These are phyloP conservation scores for Emmonsiellopsis sp. DNA, from an alignment of 2,329 filamentous ascomycete species.

Conservation along the genomic window DNA sequence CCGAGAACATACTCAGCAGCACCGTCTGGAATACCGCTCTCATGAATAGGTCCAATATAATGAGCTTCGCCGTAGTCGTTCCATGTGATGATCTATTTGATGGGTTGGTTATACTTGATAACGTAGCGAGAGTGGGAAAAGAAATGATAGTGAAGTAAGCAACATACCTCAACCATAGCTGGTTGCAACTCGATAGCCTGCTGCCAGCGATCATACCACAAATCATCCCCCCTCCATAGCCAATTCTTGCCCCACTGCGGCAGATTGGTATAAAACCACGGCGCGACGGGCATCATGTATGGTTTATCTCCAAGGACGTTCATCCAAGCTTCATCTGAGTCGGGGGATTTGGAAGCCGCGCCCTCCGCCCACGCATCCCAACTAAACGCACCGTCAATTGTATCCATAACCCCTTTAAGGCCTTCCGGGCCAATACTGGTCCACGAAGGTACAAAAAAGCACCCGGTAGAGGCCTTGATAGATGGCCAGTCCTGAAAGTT, in stretches of 20 bases:
- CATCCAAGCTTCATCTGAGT: conserved; percentile 33
- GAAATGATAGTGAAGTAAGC: neutral
- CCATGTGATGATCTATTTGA: conserved; percentile 44
- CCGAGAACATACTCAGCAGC: conserved; percentile 40
- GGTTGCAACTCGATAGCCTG: conserved; percentile 43
- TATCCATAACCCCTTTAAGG: conserved; percentile 17
- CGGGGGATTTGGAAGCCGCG: conserved; percentile 26
- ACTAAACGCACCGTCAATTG: conserved; percentile 31
- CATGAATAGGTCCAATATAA: conserved; percentile 44
- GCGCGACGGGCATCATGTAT: conserved; percentile 48
- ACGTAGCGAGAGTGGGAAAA: neutral
- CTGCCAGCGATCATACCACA: conserved; percentile 53
- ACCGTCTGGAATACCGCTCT: conserved; percentile 38
- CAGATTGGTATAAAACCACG: conserved; percentile 50
- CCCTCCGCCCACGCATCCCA: conserved; percentile 38
- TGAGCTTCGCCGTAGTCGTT: conserved; percentile 54
- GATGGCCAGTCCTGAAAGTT: conserved; percentile 34
- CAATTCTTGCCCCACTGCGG: conserved; percentile 51
- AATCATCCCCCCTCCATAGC: conserved; percentile 51
- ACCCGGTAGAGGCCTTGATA: conserved; percentile 32
- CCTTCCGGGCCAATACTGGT: conserved; percentile 25
- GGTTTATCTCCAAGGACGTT: conserved; percentile 25
- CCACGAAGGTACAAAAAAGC: conserved; percentile 41
- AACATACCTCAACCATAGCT: conserved; percentile 38
- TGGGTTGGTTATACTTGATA: neutral